Percentiles rank a stretch among this genome's conserved stretches.
These are phyloP conservation scores for Citrus inodora DNA, from an alignment of 345 rosid genomes.

Conservation along the genomic window DNA sequence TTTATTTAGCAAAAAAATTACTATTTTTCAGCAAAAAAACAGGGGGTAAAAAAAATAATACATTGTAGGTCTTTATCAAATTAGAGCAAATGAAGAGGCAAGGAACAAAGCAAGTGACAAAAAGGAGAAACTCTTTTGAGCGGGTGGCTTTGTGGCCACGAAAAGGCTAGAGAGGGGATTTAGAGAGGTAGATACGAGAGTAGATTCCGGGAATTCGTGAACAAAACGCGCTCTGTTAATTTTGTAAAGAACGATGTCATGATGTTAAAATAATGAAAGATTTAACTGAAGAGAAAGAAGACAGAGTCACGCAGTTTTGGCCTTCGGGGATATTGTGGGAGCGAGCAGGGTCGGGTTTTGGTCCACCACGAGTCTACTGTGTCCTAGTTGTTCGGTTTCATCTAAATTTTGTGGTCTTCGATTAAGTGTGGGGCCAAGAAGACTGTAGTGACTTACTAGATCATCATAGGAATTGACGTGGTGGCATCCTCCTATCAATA, in stretches of 20 bases:
- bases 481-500: too few species aligned
- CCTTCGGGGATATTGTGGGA: too few species aligned
- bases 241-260: too few species aligned
- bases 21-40: background rate
- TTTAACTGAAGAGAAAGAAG: too few species aligned
- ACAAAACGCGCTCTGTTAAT: too few species aligned
- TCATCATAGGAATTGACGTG: too few species aligned
- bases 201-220: slow-evolving; percentile 5
- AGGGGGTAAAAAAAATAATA: background rate
- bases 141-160: slow-evolving; percentile 23
- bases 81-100: background rate
- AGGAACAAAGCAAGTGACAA: background rate
- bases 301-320: too few species aligned
- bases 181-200: background rate
- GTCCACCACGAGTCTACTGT: too few species aligned
- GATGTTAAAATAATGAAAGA: too few species aligned
- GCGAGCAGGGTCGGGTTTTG: too few species aligned
- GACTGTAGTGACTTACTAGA: background rate
- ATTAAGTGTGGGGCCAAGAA: background rate
- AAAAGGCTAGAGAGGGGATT: slow-evolving; percentile 1
- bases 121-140: slow-evolving; percentile 10
- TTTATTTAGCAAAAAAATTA: background rate
- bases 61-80: slow-evolving; percentile 25
- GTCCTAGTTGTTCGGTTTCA: too few species aligned
- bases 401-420: background rate